Evolutionary conservation across 495 filamentous ascomycete genomes (phyloP).

Genomic region (Parathielavia appendiculata): DNA sequence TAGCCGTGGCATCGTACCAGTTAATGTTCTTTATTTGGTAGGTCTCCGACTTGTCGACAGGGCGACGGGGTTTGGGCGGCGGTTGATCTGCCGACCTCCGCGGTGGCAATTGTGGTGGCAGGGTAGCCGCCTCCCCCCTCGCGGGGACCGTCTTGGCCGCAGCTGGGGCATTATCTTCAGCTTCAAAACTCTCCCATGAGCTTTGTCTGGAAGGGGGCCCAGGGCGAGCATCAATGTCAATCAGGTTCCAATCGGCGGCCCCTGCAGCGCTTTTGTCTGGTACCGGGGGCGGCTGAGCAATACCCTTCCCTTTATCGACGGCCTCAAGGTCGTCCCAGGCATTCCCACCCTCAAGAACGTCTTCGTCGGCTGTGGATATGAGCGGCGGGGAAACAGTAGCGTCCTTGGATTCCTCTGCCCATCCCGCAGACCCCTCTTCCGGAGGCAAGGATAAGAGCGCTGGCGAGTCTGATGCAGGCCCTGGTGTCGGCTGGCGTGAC

Average conservation of each 20-base stretch:
- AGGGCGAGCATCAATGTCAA: constrained; percentile 38
- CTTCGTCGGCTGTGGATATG: constrained; percentile 23
- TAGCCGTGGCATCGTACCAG: constrained; percentile 40
- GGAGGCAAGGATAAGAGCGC: constrained; percentile 29
- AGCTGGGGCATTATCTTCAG: constrained; percentile 19
- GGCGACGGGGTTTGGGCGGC: constrained; percentile 35
- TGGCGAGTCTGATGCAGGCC: constrained; percentile 23
- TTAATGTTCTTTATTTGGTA: constrained; percentile 47
- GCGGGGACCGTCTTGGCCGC: constrained; percentile 16
- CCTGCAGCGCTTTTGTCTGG: constrained; percentile 23
- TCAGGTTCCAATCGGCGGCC: constrained; percentile 46
- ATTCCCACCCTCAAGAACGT: constrained; percentile 36
- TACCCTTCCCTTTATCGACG: constrained; percentile 31
- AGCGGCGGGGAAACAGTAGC: constrained; percentile 8
- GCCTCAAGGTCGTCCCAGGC: constrained; percentile 43
- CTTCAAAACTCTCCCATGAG: constrained; percentile 40
- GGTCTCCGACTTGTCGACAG: constrained; percentile 39
- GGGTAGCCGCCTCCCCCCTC: constrained; percentile 4
- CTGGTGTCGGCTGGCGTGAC: constrained; percentile 31
- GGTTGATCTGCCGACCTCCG: constrained; percentile 29
- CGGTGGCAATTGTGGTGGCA: constrained; percentile 37
- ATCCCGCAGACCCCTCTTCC: constrained; percentile 29
- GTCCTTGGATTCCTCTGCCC: constrained; percentile 32
- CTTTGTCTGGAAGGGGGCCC: constrained; percentile 34
- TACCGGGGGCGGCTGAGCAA: constrained; percentile 20